Conservation (phyloP, 2,329 filamentous ascomycete species). For the Fusarium musae region DNA sequence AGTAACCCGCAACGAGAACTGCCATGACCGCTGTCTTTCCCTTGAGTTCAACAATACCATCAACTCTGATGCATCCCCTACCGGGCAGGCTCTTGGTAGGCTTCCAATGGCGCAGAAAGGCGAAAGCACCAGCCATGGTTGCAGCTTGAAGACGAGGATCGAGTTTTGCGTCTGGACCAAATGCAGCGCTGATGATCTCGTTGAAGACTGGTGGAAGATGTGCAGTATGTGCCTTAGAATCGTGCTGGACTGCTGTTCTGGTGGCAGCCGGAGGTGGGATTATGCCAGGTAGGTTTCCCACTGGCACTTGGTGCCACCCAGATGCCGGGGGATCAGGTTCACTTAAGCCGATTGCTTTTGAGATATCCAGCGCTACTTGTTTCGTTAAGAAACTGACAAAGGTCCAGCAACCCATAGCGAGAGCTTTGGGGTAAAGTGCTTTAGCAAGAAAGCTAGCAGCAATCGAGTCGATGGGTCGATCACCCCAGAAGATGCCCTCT, state of each 20-base stretch:
- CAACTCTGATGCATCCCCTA: conserved; percentile 63
- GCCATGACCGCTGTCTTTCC: conserved; percentile 58
- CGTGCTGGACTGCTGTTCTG: conserved; percentile 40
- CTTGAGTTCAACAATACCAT: conserved; percentile 65
- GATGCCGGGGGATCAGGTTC: conserved; percentile 41
- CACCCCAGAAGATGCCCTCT: conserved; percentile 60
- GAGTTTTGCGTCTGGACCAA: conserved; percentile 47
- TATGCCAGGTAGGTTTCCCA: conserved; percentile 39
- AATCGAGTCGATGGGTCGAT: conserved; percentile 60
- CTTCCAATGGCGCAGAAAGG: conserved; percentile 59
- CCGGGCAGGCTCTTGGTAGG: conserved; percentile 56
- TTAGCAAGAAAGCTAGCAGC: conserved; percentile 58
- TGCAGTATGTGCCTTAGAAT: conserved; percentile 37
- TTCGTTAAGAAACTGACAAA: conserved; percentile 61
- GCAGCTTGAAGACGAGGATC: conserved; percentile 50
- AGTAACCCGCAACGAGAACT: conserved; percentile 64
- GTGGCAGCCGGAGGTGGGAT: conserved; percentile 37
- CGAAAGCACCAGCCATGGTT: conserved; percentile 49
- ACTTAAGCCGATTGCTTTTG: conserved; percentile 58
- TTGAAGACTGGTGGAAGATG: conserved; percentile 40
- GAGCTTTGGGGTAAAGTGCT: conserved; percentile 64
- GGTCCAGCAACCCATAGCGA: conserved; percentile 62
- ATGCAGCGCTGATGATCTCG: conserved; percentile 43
- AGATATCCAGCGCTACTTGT: conserved; percentile 57
- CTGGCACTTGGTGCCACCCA: conserved; percentile 48